These are phyloP conservation scores for Akanthomyces dipterigenus DNA, from an alignment of 2,329 filamentous ascomycete species.

Conservation along the genomic window DNA sequence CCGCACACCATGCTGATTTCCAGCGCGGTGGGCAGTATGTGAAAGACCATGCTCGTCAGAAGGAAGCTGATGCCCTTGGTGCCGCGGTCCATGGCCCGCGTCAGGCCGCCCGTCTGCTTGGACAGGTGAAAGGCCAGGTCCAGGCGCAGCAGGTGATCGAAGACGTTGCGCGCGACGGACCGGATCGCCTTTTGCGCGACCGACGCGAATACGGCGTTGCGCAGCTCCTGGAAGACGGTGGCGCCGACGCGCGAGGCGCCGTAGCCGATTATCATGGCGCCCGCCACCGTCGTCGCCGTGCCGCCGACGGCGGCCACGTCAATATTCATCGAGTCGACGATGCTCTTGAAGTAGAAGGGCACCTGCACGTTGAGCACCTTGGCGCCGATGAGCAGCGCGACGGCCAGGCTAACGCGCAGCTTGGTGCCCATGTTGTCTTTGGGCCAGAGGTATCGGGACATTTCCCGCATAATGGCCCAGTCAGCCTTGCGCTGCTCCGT, in stretches of 20 bases:
- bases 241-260: constrained; percentile 83
- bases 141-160: constrained; percentile 78
- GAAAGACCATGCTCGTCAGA: constrained; percentile 96
- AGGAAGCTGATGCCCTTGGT: constrained; percentile 98
- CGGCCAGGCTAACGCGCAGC: constrained; percentile 75
- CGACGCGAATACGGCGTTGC: constrained; percentile 94
- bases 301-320: constrained; percentile 83
- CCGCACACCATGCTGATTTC: constrained; percentile 95
- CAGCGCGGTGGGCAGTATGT: constrained; percentile 85
- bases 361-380: constrained; percentile 97
- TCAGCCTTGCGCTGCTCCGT: constrained; percentile 93
- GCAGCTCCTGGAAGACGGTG: constrained; percentile 83
- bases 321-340: constrained; percentile 96
- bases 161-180: constrained; percentile 84
- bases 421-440: constrained; percentile 70
- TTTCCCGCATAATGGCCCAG: constrained; percentile 98
- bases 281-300: constrained; percentile 81
- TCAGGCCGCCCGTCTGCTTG: constrained; percentile 90
- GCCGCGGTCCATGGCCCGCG: constrained; percentile 88
- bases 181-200: constrained; percentile 96
- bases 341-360: constrained; percentile 97
- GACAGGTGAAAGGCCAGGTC: constrained; percentile 92
- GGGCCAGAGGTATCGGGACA: constrained; percentile 94
- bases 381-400: constrained; percentile 76
- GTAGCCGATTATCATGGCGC: constrained; percentile 89